phyloP scores from a whole-genome alignment of 352 stramenopile genomes.

The Blastocystis sp. region DNA sequence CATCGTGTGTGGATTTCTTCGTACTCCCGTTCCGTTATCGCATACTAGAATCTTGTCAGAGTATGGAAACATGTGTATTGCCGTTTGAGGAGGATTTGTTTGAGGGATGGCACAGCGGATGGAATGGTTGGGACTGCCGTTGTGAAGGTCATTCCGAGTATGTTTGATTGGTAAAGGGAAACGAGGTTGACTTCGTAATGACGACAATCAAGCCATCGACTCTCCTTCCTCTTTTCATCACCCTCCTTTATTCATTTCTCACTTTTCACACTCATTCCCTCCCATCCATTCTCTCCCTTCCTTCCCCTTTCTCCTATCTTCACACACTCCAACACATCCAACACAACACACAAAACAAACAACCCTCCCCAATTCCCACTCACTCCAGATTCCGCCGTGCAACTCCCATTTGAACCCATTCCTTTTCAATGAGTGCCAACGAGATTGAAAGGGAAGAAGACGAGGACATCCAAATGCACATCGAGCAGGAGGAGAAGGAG shows the following conservation, averaged over 20 bases:
- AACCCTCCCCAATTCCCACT: too few species aligned
- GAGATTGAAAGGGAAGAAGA: conserved; percentile 14
- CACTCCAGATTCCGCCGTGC: too few species aligned
- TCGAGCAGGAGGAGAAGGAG: conserved; percentile 41
- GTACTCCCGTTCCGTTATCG: conserved; percentile 79
- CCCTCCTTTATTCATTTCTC: too few species aligned
- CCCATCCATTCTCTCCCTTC: too few species aligned
- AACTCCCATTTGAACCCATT: not conserved
- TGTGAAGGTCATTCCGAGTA: not conserved
- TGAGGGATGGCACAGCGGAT: not conserved
- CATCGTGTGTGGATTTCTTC: conserved; percentile 30
- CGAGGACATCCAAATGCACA: conserved; percentile 48
- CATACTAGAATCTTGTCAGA: conserved; percentile 74
- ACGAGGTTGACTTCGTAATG: too few species aligned
- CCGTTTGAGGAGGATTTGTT: not conserved
- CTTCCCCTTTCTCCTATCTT: too few species aligned
- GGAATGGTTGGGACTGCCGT: not conserved
- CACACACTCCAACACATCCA: too few species aligned
- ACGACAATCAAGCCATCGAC: too few species aligned
- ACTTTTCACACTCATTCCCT: too few species aligned
- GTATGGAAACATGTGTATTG: conserved; percentile 43
- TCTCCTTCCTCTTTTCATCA: too few species aligned
- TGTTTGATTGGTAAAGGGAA: not conserved
- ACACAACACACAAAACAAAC: too few species aligned
- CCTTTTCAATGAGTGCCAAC: not conserved